Evolutionary conservation across 768 basidiomycete genomes (phyloP).

Genomic region (Suillus placidus): DNA sequence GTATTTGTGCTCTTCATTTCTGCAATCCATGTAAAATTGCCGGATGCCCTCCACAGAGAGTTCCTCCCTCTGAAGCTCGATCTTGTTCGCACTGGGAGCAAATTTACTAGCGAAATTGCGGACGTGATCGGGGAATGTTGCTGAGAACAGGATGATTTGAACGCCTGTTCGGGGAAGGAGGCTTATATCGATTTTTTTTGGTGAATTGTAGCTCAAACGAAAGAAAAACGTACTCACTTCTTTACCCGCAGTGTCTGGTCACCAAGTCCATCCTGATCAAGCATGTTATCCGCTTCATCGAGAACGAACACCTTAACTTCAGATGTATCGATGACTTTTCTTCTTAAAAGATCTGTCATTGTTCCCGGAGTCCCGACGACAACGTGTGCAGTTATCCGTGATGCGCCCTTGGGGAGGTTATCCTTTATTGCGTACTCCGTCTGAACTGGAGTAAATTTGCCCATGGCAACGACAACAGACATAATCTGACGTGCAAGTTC

Average conservation of each 20-base stretch:
- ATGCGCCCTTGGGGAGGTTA: slow-evolving; percentile 65
- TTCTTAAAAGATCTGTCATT: slow-evolving; percentile 82
- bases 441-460: slow-evolving; percentile 90
- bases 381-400: slow-evolving; percentile 80
- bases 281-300: slow-evolving; percentile 99
- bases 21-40: slow-evolving; percentile 98
- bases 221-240: slow-evolving; percentile 58
- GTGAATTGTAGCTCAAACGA: slow-evolving; percentile 17
- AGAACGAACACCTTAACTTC: slow-evolving; percentile 91
- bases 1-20: slow-evolving; percentile 89
- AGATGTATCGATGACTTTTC: slow-evolving; percentile 75
- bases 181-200: slow-evolving; percentile 35
- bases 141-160: slow-evolving; percentile 96
- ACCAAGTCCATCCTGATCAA: slow-evolving; percentile 90
- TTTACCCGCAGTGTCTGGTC: slow-evolving; percentile 94
- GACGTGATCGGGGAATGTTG: slow-evolving; percentile 95
- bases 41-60: slow-evolving; percentile 92
- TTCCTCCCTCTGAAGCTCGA: slow-evolving; percentile 92
- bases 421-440: slow-evolving; percentile 97
- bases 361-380: slow-evolving; percentile 98
- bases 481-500: slow-evolving; percentile 98
- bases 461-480: slow-evolving; percentile 92
- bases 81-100: slow-evolving; percentile 94
- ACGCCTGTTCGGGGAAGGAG: slow-evolving; percentile 58
- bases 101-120: slow-evolving; percentile 90